These are phyloP conservation scores for Penicillium chermesinum DNA, from an alignment of 495 filamentous ascomycete genomes.

Conservation along the genomic window DNA sequence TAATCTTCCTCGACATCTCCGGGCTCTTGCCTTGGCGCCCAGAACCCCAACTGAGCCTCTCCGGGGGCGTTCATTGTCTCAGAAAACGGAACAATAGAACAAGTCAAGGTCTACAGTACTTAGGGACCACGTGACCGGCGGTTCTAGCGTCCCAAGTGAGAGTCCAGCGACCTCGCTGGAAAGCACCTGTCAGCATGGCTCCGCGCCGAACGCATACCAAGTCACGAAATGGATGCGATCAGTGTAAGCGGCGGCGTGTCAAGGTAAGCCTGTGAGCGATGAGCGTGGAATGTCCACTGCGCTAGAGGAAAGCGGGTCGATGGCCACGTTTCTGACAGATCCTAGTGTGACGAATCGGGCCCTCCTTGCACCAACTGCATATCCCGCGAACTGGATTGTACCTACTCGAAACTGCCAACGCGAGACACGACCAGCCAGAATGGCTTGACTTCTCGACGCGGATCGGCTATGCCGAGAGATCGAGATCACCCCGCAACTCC, in stretches of 20 bases:
- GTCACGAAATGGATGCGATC: constrained; percentile 52
- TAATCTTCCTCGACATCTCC: too few species aligned
- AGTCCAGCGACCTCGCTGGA: not conserved
- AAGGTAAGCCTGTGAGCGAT: constrained; percentile 33
- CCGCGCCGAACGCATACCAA: constrained; percentile 44
- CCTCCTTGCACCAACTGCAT: constrained; percentile 43
- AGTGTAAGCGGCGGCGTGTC: constrained; percentile 54
- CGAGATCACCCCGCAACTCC: constrained; percentile 5
- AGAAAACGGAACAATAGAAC: too few species aligned
- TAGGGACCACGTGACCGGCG: not conserved
- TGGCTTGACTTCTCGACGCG: not conserved
- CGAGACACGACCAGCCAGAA: constrained; percentile 5
- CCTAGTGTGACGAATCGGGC: constrained; percentile 42
- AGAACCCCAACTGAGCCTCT: too few species aligned
- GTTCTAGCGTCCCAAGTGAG: not conserved
- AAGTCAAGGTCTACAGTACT: too few species aligned
- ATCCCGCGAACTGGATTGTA: constrained; percentile 35
- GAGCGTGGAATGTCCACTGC: not conserved
- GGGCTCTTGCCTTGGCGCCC: too few species aligned
- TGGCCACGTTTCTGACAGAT: constrained; percentile 9
- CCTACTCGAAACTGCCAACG: constrained; percentile 30
- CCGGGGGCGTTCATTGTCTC: too few species aligned
- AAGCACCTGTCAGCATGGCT: not conserved
- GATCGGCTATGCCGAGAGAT: not conserved
- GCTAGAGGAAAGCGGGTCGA: not conserved